phyloP scores from a whole-genome alignment of 345 rosid genomes.

The Citrus unshiu region DNA sequence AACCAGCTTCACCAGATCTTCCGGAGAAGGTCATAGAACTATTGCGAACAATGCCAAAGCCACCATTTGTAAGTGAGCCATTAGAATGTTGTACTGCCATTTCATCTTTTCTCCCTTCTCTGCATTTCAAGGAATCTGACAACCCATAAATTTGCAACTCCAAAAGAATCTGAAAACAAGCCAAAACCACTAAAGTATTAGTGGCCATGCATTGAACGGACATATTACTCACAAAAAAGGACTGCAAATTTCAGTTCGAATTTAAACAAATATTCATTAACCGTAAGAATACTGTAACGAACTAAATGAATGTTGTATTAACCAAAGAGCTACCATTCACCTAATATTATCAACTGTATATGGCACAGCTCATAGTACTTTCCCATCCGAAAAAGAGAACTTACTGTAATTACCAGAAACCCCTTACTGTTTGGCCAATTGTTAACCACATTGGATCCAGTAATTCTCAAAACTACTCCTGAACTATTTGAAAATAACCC shows the following conservation, averaged over 20 bases:
- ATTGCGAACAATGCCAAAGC: constrained; percentile 39
- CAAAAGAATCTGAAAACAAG: constrained; percentile 55
- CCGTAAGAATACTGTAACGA: background rate
- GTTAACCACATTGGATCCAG: background rate
- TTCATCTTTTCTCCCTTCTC: constrained; percentile 79
- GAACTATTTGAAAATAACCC: background rate
- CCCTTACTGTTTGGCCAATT: background rate
- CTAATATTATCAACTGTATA: background rate
- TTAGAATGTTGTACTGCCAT: constrained; percentile 39
- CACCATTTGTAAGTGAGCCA: constrained; percentile 55
- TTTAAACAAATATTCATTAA: background rate
- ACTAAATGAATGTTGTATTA: background rate
- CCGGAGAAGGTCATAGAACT: constrained; percentile 44
- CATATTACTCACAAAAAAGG: constrained; percentile 6
- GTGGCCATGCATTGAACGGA: constrained; percentile 10
- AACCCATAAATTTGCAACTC: constrained; percentile 97
- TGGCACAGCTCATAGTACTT: background rate
- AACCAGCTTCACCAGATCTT: constrained; percentile 86
- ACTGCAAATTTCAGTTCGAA: background rate
- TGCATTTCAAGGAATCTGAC: constrained; percentile 78
- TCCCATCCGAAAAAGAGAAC: background rate
- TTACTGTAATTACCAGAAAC: background rate
- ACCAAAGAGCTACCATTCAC: background rate
- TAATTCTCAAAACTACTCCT: background rate
- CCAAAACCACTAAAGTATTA: constrained; percentile 20